Base-by-base conservation (phyloP, 768 basidiomycete species). In the Boletus pseudo-olivaceus region DNA sequence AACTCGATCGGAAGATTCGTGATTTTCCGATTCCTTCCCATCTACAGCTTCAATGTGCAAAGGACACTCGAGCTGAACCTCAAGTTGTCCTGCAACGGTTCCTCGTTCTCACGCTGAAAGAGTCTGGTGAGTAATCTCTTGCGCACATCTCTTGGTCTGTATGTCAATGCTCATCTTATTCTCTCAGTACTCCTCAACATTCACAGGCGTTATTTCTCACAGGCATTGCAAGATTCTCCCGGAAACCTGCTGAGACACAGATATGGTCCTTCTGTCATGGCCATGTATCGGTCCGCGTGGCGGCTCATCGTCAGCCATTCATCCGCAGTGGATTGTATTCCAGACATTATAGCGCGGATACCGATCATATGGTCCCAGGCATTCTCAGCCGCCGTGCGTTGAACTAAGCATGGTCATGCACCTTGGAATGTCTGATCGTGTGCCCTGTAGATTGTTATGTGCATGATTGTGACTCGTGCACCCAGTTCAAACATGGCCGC, bases 221-320 rank as follows among this genome's bases (percentile, higher is more conserved):
- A 82, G 60, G 84, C 85, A 0, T 67, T 90, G 19, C 79, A 81
- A 47, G 86, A 87, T 42, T 72, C 74, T 46, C 82, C 83, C 1
- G 60, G 69, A 8, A 83, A 88, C 51, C 72, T 82, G 3, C 72
- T 84, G 45, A 76, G 76, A 52, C 86, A 89, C 61, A 77, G 74
- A 60, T 88, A 82, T 65, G 76, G 82, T 0, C 82, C 84, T 1
- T 90, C 88, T 1, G 83, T 88, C 6, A 78, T 86, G 67, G 84
- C 88, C 0, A 80, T 82, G 14, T 89, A 87, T 68, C 83, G 85
- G 2, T 85, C 85, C 2, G 82, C 86, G 5, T 88, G 85, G 82
- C 73, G 87, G 15, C 61, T 88, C 30, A 80, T 84, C 38, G 74
- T 79, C 43, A 75, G 75, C 0, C 70, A 85, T 48, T 70, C 71